Evolutionary conservation across 2,329 filamentous ascomycete genomes (phyloP).

Genomic region (Hysterium pulicare): DNA sequence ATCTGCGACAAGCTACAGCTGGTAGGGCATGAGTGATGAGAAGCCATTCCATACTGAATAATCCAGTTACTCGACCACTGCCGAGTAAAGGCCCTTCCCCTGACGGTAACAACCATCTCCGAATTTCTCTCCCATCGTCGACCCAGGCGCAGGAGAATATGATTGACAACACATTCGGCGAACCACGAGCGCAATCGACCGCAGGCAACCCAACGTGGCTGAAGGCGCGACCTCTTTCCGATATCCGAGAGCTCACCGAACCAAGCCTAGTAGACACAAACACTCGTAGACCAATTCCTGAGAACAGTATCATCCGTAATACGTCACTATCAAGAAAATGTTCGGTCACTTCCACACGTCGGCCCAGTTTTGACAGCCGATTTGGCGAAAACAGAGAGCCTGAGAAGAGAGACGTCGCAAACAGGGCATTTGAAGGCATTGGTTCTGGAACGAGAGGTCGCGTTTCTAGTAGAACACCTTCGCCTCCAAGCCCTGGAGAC

Average conservation of each 20-base stretch:
- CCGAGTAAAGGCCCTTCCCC: constrained; percentile 14
- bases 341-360: constrained; percentile 27
- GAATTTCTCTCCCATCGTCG: constrained; percentile 10
- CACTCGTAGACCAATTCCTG: constrained; percentile 24
- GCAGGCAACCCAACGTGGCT: constrained; percentile 19
- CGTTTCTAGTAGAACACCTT: constrained; percentile 29
- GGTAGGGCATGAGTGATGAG: too few species aligned
- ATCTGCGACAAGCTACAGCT: too few species aligned
- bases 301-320: constrained; percentile 17
- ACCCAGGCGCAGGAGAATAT: constrained; percentile 21
- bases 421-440: constrained; percentile 22
- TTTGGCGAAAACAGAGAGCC: constrained; percentile 26
- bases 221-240: constrained; percentile 44
- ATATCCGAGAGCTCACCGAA: constrained; percentile 50
- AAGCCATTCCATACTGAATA: constrained; percentile 34
- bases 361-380: constrained; percentile 28
- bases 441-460: constrained; percentile 24
- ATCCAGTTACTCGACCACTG: constrained; percentile 24
- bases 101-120: constrained; percentile 13
- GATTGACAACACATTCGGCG: constrained; percentile 21
- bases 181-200: constrained; percentile 25
- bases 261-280: constrained; percentile 43
- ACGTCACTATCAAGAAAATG: constrained; percentile 30
- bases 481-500: constrained; percentile 29
- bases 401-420: constrained; percentile 22